A percentile compares a stretch with the other conserved stretches of the same genome.
phyloP scores from a whole-genome alignment of 1,284 basidiomycete genomes.

The Naganishia sp. region DNA sequence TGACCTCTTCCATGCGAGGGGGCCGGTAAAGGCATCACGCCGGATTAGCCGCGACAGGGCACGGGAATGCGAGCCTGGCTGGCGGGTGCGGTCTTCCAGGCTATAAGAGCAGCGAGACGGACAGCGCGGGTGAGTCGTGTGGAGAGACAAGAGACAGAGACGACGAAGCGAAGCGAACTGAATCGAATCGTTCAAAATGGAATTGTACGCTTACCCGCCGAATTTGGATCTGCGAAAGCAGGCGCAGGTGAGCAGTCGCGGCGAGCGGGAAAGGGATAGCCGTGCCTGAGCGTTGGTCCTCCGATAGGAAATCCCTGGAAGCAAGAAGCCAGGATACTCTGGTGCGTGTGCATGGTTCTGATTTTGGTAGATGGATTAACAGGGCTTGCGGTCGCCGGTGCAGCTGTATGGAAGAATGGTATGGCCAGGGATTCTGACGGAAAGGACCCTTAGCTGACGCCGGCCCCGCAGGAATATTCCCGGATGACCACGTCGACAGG shows the following conservation, averaged over 20 bases:
- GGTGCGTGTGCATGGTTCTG: conserved; percentile 35
- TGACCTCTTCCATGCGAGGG: not conserved
- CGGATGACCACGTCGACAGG: conserved; percentile 34
- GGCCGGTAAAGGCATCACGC: not conserved
- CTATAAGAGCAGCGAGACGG: no score
- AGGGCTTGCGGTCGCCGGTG: not conserved
- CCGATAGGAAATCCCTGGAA: conserved; percentile 43
- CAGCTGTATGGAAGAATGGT: conserved; percentile 32
- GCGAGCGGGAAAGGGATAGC: not conserved
- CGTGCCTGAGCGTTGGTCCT: not conserved
- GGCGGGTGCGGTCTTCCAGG: not conserved
- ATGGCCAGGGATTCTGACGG: not conserved
- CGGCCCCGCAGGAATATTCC: conserved; percentile 40
- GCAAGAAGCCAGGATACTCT: conserved; percentile 39
- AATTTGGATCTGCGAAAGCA: conserved; percentile 41
- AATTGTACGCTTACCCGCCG: conserved; percentile 38
- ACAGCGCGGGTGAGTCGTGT: no score
- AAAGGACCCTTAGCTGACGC: not conserved
- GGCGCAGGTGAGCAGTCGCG: conserved; percentile 41
- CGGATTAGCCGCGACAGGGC: not conserved
- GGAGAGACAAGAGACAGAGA: no score
- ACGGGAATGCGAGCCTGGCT: not conserved
- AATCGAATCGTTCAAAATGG: conserved; percentile 35
- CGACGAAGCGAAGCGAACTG: not conserved
- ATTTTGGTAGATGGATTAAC: no score